Evolutionary conservation across 2,329 filamentous ascomycete genomes (phyloP).

Genomic region (Aspergillus oerlinghausenensis): DNA sequence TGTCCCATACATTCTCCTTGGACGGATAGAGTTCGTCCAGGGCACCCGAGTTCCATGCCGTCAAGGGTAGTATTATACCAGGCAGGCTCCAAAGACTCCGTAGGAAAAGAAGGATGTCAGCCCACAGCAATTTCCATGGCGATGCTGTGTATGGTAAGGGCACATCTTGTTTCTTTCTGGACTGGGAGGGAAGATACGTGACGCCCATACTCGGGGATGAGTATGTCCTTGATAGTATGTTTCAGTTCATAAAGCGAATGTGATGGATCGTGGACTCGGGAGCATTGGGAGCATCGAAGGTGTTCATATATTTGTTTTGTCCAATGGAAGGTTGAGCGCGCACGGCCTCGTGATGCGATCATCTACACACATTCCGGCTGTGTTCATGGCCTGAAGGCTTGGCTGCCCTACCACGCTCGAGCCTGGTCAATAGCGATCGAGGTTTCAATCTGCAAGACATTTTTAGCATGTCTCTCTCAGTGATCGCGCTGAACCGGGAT

Average conservation of each 20-base stretch:
- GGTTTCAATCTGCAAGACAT: not conserved
- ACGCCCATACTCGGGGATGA: not conserved
- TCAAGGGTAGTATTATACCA: slow-evolving; percentile 57
- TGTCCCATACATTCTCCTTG: slow-evolving; percentile 51
- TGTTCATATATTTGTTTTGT: not conserved
- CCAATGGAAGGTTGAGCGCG: not conserved
- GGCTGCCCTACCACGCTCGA: not conserved
- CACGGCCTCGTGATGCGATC: not conserved
- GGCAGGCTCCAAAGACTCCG: slow-evolving; percentile 43
- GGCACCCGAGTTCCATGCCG: slow-evolving; percentile 47
- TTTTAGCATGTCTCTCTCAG: not conserved
- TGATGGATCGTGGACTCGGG: not conserved
- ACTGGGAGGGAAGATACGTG: slow-evolving; percentile 7
- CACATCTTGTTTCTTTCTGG: slow-evolving; percentile 8
- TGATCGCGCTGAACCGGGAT: not conserved
- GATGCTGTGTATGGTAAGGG: slow-evolving; percentile 37
- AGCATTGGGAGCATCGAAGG: not conserved
- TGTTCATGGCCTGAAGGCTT: not conserved
- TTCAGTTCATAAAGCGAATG: not conserved
- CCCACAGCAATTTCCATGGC: slow-evolving; percentile 35
- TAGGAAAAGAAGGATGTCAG: slow-evolving; percentile 38
- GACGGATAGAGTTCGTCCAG: slow-evolving; percentile 64
- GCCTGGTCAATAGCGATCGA: not conserved
- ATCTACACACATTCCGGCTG: not conserved
- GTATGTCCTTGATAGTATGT: not conserved